Evolutionary conservation across 257 asterid genomes (phyloP), one percentile per base, ranked within the genome.

Genomic region (Nicotiana obtusifolia): DNA sequence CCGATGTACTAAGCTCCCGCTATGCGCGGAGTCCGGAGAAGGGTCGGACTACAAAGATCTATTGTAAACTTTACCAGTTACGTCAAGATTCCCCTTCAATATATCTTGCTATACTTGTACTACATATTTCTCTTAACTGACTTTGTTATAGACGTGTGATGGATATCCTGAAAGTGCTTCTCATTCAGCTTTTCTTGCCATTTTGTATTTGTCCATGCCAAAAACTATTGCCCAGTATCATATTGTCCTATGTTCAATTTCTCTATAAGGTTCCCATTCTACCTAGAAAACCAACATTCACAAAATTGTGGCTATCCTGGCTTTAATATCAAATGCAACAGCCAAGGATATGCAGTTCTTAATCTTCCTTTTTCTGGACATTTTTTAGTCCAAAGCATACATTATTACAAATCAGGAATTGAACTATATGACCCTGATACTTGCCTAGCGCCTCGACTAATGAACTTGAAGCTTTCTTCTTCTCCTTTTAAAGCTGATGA

Each of bases 251-350:
- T 35, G 7, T 76, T 56, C 1, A 67, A 65, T 57, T 61, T 77
- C 59, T 4, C 78, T 62, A 82, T 89, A 76, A 80, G 77, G 28
- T 91, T 78, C 60, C 94, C 93, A 59, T 91, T 91, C 84, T 76
- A 84, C 76, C 60, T 89, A 79, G 84, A 78, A 66, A 66, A 41
- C 35, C 65, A 20, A 41, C 82, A 78, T 14, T 84, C 89, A 64
- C 82, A 56, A 56, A 61, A 75, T 84, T 93, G 94, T 59, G 89
- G 94, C 35, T 89, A 83, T 44, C 91, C 97, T 0, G 93, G 91
- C 49, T 90, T 93, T 66, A 77, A 81, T 80, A 53, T 92, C 9
- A 84, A 22, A 11, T 89, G 93, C 77, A 81, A 59, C 4, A 2
- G 16, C 7, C 80, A 65, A 24, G 77, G 30, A 56, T 64, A n/a